phyloP scores from a whole-genome alignment of 1,284 basidiomycete genomes.

The Ceratobasidium sp. region DNA sequence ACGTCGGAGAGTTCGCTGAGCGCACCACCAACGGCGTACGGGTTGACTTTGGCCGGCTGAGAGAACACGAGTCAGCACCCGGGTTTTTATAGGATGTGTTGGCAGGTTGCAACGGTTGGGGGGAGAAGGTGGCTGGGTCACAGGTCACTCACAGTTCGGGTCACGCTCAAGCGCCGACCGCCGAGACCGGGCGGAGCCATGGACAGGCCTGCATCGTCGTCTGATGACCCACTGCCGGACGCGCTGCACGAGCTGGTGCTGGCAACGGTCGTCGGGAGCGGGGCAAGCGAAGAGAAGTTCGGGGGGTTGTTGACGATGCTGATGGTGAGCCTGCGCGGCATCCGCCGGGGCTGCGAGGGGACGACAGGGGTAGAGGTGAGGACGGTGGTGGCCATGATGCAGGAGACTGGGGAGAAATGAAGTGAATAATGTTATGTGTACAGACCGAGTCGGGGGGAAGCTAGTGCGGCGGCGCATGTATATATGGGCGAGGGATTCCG shows the following conservation, averaged over 20 bases:
- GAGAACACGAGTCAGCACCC: constrained; percentile 9
- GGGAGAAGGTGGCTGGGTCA: constrained; percentile 9
- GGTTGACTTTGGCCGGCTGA: constrained; percentile 32
- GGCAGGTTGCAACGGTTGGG: constrained; percentile 23
- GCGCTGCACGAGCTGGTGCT: background rate
- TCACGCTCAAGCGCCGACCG: constrained; percentile 34
- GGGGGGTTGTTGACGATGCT: constrained; percentile 31
- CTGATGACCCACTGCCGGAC: background rate
- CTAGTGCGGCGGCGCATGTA: background rate
- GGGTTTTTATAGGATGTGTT: background rate
- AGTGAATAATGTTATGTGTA: constrained; percentile 36
- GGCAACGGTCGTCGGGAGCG: constrained; percentile 9
- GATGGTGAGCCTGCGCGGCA: constrained; percentile 33
- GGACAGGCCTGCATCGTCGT: background rate
- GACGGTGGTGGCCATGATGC: constrained; percentile 24
- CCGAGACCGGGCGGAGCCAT: constrained; percentile 34
- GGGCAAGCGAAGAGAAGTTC: constrained; percentile 33
- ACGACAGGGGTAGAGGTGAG: constrained; percentile 25
- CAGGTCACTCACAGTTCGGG: constrained; percentile 26
- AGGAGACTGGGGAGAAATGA: constrained; percentile 22
- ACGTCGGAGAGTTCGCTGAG: constrained; percentile 27
- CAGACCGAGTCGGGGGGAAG: constrained; percentile 15
- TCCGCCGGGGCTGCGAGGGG: constrained; percentile 32
- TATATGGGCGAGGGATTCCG: background rate
- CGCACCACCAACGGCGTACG: constrained; percentile 27